These are phyloP conservation scores for Strigomonas culicis DNA, from an alignment of 208 protist species.

Conservation along the genomic window DNA sequence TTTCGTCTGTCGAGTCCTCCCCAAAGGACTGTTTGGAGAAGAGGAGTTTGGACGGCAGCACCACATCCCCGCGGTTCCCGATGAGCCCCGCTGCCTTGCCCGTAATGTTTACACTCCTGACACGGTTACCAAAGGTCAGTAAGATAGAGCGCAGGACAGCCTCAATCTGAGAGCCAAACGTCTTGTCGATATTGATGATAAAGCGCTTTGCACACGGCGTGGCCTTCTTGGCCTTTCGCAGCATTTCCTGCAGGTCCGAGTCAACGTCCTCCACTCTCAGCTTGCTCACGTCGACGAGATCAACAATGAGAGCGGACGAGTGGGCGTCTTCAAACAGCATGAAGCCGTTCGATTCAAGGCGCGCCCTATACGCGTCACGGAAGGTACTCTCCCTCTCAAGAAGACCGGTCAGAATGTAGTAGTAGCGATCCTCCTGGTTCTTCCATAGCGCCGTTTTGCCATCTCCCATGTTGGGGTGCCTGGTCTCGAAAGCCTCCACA, in stretches of 20 bases:
- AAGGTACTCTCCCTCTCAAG: constrained; percentile 48
- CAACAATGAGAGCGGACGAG: constrained; percentile 64
- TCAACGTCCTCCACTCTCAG: constrained; percentile 43
- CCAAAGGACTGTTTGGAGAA: constrained; percentile 83
- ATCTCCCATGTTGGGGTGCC: not conserved
- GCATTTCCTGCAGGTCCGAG: constrained; percentile 23
- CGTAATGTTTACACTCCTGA: constrained; percentile 73
- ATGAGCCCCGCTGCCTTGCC: constrained; percentile 62
- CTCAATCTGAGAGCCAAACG: constrained; percentile 82
- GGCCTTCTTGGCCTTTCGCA: constrained; percentile 8
- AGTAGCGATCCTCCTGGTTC: constrained; percentile 65
- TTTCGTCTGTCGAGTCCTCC: constrained; percentile 75
- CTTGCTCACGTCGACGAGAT: constrained; percentile 62
- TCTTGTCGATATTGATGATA: constrained; percentile 88
- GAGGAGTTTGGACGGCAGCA: constrained; percentile 67
- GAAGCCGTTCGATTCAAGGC: constrained; percentile 60
- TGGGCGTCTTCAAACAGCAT: constrained; percentile 69
- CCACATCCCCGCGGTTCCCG: constrained; percentile 78
- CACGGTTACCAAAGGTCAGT: constrained; percentile 67
- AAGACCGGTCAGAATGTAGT: constrained; percentile 64
- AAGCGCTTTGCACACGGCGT: constrained; percentile 28
- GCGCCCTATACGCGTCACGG: constrained; percentile 47
- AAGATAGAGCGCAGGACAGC: constrained; percentile 56
- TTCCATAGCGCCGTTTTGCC: constrained; percentile 34
- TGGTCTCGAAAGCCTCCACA: constrained; percentile 24